These are phyloP conservation scores for Cairneyella variabilis DNA, from an alignment of 495 filamentous ascomycete genomes.

Conservation along the genomic window DNA sequence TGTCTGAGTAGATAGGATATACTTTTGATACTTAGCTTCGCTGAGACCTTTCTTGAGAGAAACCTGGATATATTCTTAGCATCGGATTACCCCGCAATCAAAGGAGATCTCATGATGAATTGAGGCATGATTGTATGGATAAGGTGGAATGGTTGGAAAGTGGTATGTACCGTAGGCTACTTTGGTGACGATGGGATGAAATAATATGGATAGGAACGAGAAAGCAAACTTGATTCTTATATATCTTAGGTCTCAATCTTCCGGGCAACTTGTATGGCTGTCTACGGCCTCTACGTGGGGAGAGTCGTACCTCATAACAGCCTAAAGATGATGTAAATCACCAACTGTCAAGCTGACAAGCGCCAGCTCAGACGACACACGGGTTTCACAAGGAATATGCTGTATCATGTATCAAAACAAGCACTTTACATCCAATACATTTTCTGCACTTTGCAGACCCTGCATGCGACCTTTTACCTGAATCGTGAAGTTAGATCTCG, in stretches of 20 bases:
- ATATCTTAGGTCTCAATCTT: too few species aligned
- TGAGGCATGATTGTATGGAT: not conserved
- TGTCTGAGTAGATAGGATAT: not conserved
- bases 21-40: not conserved
- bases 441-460: not conserved
- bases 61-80: not conserved
- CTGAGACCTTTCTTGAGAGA: slow-evolving; percentile 1
- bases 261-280: too few species aligned
- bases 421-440: slow-evolving; percentile 2
- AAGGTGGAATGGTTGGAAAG: too few species aligned
- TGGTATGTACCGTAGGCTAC: too few species aligned
- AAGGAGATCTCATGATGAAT: not conserved
- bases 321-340: too few species aligned
- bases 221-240: too few species aligned
- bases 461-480: not conserved
- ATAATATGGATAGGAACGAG: too few species aligned
- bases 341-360: not conserved
- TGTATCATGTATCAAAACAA: not conserved
- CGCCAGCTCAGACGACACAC: not conserved
- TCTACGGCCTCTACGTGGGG: too few species aligned
- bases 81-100: not conserved
- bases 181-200: too few species aligned
- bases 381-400: not conserved
- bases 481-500: not conserved
- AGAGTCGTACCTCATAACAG: slow-evolving; percentile 1